Base-by-base conservation (phyloP, 2,329 filamentous ascomycete species). In the Botrytis sinoallii region DNA sequence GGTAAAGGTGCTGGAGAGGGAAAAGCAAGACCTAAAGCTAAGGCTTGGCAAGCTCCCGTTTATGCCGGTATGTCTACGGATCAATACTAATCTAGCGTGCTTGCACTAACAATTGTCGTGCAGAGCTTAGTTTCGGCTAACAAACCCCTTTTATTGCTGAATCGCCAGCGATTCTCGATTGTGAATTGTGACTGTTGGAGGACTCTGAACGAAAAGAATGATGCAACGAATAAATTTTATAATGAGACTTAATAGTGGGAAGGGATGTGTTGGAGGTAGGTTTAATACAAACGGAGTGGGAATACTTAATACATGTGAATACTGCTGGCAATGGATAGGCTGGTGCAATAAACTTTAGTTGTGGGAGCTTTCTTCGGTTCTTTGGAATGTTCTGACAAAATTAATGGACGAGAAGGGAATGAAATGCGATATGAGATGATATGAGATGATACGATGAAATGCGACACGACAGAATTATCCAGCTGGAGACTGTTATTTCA, bases 41-140 rank as follows among this genome's bases (percentile, higher is more conserved):
- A 83, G 75, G 80, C 80, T 42, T 84, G 84, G 83, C 82, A 84
- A 75, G 78, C 82, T 60, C 81, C 82, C 55, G 80, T 83, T 44
- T 84, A 84, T 79, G 80, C 82, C 77, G 82, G 81, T 81, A 65
- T 38, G 78, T 76, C n/a, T 48, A n/a, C 16, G 32, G 18, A 14
- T 52, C 32, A 14, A 48, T 38, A 35, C n/a, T 29, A 57, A 57
- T 57, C 64, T 66, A 52, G 64, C 38, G 32, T 38, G 29, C 25
- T 32, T 44, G 25, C 67, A 42, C 70, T 72, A 67, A 72, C 60
- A 16, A 42, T 16, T 42, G n/a, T 5, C 29, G n/a, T 25, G 35
- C 14, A 72, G 70, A 72, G 46, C 60, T 72, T 25, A 72, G 70
- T 18, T 72, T 72, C 60, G 70, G 70, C 16, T 71, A 52, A 52